These are phyloP conservation scores for Myriosclerotinia duriaeana DNA, from an alignment of 2,329 filamentous ascomycete species.

Conservation along the genomic window DNA sequence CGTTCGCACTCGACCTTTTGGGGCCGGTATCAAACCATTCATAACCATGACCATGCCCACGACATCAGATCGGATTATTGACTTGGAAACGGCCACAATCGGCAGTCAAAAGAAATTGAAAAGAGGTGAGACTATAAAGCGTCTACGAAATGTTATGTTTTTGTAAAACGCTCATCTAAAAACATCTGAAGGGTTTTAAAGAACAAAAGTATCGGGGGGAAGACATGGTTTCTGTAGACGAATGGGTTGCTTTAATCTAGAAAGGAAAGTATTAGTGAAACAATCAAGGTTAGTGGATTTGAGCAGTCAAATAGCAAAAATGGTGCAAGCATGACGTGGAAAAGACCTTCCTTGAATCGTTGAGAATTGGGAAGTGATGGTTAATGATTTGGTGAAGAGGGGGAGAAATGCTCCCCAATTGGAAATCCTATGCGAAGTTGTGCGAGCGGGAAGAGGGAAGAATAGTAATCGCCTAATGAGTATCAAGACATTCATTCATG, in stretches of 20 bases:
- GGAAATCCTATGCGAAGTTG: conserved; percentile 8
- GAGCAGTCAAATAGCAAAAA: conserved; percentile 23
- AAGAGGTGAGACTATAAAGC: neutral
- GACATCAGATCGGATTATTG: conserved; percentile 24
- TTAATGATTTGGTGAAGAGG: neutral
- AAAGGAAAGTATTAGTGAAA: conserved; percentile 16
- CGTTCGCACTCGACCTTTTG: conserved; percentile 37
- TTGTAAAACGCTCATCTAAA: neutral
- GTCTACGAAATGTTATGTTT: neutral
- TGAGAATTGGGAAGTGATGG: neutral
- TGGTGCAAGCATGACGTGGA: conserved; percentile 14
- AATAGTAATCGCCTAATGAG: too few relatives aligned
- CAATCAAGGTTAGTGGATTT: conserved; percentile 14
- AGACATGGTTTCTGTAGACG: conserved; percentile 23
- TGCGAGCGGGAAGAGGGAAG: neutral
- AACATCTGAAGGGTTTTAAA: neutral
- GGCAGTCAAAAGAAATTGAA: neutral
- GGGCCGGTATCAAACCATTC: conserved; percentile 31
- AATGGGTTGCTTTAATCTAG: neutral
- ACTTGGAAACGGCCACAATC: conserved; percentile 18
- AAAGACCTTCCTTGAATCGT: conserved; percentile 7
- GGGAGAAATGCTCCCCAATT: conserved; percentile 24
- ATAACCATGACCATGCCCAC: conserved; percentile 28
- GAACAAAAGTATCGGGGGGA: conserved; percentile 1
- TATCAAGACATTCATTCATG: too few relatives aligned